Conservation (phyloP, 169 alveolate genomes). For the Plasmodium coatneyi region DNA sequence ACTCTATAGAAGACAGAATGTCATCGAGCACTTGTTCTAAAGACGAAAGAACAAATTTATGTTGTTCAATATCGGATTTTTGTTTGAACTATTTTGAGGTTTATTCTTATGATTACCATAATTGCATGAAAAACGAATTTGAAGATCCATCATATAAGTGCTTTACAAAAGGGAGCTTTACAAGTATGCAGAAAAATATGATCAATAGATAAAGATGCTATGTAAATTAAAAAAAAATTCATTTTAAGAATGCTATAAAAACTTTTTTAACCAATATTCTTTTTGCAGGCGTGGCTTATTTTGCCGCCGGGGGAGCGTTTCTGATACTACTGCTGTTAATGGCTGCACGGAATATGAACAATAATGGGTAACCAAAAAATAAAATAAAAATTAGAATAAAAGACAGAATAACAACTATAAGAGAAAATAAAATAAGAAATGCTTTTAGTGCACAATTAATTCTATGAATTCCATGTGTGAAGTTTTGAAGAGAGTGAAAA, state of each 20-base stretch:
- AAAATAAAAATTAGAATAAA: not conserved
- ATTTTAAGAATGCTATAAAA: not conserved
- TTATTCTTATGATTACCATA: not conserved
- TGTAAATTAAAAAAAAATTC: not conserved
- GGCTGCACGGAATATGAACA: not conserved
- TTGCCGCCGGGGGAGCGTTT: not conserved
- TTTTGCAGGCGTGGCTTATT: not conserved
- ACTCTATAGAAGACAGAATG: not conserved
- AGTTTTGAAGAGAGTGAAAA: not conserved
- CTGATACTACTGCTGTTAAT: not conserved
- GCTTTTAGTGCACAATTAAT: not conserved
- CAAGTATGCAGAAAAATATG: not conserved
- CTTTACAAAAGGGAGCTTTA: not conserved
- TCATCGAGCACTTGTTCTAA: constrained; percentile 6
- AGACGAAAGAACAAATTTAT: not conserved
- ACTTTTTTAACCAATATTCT: not conserved
- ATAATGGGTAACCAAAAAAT: not conserved
- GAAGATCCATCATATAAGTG: constrained; percentile 2
- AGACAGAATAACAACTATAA: too few species aligned
- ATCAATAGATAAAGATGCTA: not conserved
- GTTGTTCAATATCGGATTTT: constrained; percentile 48
- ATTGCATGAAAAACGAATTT: not conserved
- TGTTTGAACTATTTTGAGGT: constrained; percentile 18
- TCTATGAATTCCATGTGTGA: not conserved
- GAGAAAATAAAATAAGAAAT: not conserved